Evolutionary conservation across 108 stramenopile genomes (phyloP).

Genomic region (Cyclostephanos invisitatus): DNA sequence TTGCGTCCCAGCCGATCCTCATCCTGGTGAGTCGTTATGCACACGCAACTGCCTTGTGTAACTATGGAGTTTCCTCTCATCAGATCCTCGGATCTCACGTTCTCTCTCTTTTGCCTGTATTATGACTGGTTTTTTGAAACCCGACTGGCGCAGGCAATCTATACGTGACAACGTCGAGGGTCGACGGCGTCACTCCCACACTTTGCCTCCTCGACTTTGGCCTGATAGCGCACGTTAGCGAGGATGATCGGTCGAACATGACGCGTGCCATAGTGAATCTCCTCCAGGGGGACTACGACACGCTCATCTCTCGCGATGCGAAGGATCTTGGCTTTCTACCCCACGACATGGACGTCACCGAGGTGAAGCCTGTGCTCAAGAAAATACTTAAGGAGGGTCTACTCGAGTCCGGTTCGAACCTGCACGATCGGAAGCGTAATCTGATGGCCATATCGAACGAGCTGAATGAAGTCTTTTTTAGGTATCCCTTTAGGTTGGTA

Average conservation of each 20-base stretch:
- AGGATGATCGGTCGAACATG: conserved; percentile 61
- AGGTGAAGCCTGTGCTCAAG: conserved; percentile 71
- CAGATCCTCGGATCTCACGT: neutral
- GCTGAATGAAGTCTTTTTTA: conserved; percentile 90
- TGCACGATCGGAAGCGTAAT: conserved; percentile 71
- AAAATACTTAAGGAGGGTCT: conserved; percentile 77
- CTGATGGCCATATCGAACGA: conserved; percentile 85
- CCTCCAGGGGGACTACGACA: conserved; percentile 79
- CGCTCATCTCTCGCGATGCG: conserved; percentile 70
- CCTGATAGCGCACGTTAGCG: conserved; percentile 73
- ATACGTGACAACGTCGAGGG: conserved; percentile 55
- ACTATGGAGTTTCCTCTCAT: neutral
- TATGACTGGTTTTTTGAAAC: conserved; percentile 3
- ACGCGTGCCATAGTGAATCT: conserved; percentile 87
- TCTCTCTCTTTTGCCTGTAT: neutral
- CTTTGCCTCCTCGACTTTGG: conserved; percentile 89
- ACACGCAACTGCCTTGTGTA: neutral
- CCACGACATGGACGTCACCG: conserved; percentile 75
- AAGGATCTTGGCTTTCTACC: conserved; percentile 87
- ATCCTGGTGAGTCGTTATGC: conserved; percentile 39
- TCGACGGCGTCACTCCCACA: conserved; percentile 42
- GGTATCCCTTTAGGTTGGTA: conserved; percentile 69
- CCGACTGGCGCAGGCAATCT: conserved; percentile 47
- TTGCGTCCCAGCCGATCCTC: conserved; percentile 58
- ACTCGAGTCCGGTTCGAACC: conserved; percentile 75